phyloP scores from a whole-genome alignment of 345 rosid genomes.

The Dipteronia sinensis region DNA sequence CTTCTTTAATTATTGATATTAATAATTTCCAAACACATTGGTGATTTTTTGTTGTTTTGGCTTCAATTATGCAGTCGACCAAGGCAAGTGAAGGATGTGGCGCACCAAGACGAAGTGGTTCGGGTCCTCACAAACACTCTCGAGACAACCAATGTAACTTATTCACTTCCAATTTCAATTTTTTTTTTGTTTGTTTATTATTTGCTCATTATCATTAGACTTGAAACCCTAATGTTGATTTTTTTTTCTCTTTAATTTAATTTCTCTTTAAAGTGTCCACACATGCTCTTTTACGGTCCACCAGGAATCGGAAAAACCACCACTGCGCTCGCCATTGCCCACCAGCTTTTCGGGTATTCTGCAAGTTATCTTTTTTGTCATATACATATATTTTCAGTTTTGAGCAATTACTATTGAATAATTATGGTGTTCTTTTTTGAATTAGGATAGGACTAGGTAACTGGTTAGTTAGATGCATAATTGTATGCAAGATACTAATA shows the following conservation, averaged over 20 bases:
- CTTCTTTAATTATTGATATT: constrained; percentile 2
- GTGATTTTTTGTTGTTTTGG: background rate
- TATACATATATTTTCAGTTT: background rate
- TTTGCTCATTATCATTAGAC: background rate
- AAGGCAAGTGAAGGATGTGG: constrained; percentile 86
- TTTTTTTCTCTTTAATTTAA: background rate
- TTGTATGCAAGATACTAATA: background rate
- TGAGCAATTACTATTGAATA: background rate
- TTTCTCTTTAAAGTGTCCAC: constrained; percentile 64
- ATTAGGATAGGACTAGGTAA: background rate
- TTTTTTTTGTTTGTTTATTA: too few species aligned
- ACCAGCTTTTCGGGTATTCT: constrained; percentile 82
- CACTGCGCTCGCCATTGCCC: constrained; percentile 93
- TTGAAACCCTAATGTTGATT: constrained; percentile 33
- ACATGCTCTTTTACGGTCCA: constrained; percentile 97
- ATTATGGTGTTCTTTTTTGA: background rate
- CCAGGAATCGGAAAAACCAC: constrained; percentile 99
- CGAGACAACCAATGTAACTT: constrained; percentile 66
- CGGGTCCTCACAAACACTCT: constrained; percentile 96
- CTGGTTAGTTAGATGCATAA: background rate
- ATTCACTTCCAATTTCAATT: background rate
- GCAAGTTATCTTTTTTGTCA: background rate
- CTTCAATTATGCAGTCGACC: constrained; percentile 62
- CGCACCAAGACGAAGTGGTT: constrained; percentile 97
- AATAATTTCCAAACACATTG: background rate